Conservation (phyloP, 108 stramenopile genomes). For the Fragilaria radians region DNA sequence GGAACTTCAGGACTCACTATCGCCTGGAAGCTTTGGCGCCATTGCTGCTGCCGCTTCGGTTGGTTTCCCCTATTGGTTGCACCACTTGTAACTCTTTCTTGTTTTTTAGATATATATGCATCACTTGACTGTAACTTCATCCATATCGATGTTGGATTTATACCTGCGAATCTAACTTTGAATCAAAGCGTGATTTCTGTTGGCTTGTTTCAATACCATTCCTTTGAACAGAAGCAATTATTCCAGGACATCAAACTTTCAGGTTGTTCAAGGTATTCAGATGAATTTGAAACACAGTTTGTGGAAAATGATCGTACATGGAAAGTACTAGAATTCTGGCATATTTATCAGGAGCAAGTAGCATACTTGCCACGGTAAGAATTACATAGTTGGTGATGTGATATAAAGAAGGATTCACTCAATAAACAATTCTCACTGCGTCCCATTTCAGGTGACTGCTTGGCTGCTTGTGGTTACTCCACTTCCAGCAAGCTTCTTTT, state of each 20-base stretch:
- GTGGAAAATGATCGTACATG: constrained; percentile 57
- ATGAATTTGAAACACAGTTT: constrained; percentile 40
- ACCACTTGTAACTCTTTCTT: constrained; percentile 51
- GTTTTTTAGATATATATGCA: constrained; percentile 56
- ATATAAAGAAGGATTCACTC: too few relatives aligned
- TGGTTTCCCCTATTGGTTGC: constrained; percentile 72
- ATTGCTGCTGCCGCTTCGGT: constrained; percentile 74
- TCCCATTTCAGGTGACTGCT: constrained; percentile 28
- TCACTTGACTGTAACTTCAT: constrained; percentile 64
- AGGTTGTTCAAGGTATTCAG: constrained; percentile 47
- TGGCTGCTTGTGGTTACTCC: constrained; percentile 66
- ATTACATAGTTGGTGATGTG: too few relatives aligned
- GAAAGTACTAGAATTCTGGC: constrained; percentile 64
- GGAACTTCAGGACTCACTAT: not conserved
- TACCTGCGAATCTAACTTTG: constrained; percentile 55
- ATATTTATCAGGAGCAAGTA: constrained; percentile 44
- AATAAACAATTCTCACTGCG: not conserved
- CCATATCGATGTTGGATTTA: constrained; percentile 64
- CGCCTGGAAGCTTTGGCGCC: constrained; percentile 55
- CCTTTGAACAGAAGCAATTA: not conserved
- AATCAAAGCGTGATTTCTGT: constrained; percentile 25
- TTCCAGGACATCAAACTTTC: constrained; percentile 16
- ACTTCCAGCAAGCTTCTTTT: constrained; percentile 57
- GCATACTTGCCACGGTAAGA: constrained; percentile 37
- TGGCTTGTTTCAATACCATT: constrained; percentile 26